phyloP scores from a whole-genome alignment of 768 basidiomycete genomes.

The Hydnum rufescens region DNA sequence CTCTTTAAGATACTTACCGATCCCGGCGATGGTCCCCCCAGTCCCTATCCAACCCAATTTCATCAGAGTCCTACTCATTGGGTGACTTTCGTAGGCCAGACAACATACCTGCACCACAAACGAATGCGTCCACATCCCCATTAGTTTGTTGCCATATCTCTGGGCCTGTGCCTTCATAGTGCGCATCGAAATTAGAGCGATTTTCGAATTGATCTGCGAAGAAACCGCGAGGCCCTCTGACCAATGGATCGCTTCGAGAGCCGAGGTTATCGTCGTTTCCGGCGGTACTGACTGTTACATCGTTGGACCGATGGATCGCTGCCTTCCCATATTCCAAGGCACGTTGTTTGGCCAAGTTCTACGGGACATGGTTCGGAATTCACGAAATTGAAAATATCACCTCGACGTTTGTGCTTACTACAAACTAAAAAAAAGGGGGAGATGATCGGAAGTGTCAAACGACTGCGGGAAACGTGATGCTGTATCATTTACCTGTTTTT shows the following conservation, averaged over 20 bases:
- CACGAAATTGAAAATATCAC: too few species aligned
- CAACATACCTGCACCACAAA: slow-evolving; percentile 62
- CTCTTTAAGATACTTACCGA: slow-evolving; percentile 59
- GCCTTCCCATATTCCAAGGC: slow-evolving; percentile 51
- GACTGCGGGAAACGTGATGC: slow-evolving; percentile 5
- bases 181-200: slow-evolving; percentile 74
- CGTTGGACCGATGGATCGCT: slow-evolving; percentile 14
- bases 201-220: slow-evolving; percentile 99
- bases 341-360: slow-evolving; percentile 76
- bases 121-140: slow-evolving; percentile 64
- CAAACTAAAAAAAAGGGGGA: slow-evolving; percentile 26
- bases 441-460: neutral
- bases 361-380: neutral
- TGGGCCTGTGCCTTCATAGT: slow-evolving; percentile 76
- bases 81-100: neutral
- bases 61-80: neutral
- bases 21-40: slow-evolving; percentile 84
- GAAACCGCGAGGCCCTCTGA: slow-evolving; percentile 46
- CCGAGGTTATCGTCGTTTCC: slow-evolving; percentile 12
- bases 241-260: slow-evolving; percentile 13
- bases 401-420: too few species aligned
- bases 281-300: neutral
- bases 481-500: slow-evolving; percentile 51
- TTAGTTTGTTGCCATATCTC: slow-evolving; percentile 91
- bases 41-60: too few species aligned